A percentile compares a stretch with the other conserved stretches of the same genome.
Conservation (phyloP, 1,284 basidiomycete species). For the Tilletia walkeri region DNA sequence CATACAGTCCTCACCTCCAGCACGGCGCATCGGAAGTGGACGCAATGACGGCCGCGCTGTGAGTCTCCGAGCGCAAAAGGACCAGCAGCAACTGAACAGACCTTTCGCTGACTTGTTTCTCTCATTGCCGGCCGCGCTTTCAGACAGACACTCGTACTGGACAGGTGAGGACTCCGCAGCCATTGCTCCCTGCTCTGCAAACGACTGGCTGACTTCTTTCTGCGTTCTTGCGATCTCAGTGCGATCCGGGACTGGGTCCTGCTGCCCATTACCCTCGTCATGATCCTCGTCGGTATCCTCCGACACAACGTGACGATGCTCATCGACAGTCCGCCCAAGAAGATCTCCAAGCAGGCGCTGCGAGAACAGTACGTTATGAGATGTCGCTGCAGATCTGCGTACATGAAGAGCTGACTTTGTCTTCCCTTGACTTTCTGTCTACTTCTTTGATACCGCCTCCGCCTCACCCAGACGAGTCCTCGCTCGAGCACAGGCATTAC, state of each 20-base stretch:
- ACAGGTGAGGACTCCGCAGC: conserved; percentile 25
- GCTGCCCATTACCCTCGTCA: conserved; percentile 94
- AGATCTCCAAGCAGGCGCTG: conserved; percentile 71
- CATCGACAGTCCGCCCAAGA: conserved; percentile 81
- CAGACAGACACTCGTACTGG: conserved; percentile 40
- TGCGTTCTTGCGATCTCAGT: conserved; percentile 5
- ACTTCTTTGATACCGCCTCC: too few relatives aligned
- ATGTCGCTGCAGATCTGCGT: background rate
- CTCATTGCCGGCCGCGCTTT: background rate
- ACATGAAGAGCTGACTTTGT: background rate
- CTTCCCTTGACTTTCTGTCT: too few relatives aligned
- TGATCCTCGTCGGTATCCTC: conserved; percentile 92
- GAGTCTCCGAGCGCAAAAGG: background rate
- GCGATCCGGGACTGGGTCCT: conserved; percentile 66
- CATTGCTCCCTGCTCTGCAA: background rate
- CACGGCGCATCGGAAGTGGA: too few relatives aligned
- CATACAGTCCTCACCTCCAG: background rate
- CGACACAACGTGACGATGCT: conserved; percentile 88
- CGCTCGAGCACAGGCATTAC: conserved; percentile 35
- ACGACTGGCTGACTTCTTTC: background rate
- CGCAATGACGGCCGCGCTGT: background rate
- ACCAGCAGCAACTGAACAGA: background rate
- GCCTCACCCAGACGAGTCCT: conserved; percentile 38
- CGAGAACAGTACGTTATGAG: conserved; percentile 71
- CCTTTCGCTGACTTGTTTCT: background rate